Percentiles rank a stretch among this genome's conserved stretches.
These are phyloP conservation scores for Acanthamoeba lugdunensis DNA, from an alignment of 208 protist species.

Conservation along the genomic window DNA sequence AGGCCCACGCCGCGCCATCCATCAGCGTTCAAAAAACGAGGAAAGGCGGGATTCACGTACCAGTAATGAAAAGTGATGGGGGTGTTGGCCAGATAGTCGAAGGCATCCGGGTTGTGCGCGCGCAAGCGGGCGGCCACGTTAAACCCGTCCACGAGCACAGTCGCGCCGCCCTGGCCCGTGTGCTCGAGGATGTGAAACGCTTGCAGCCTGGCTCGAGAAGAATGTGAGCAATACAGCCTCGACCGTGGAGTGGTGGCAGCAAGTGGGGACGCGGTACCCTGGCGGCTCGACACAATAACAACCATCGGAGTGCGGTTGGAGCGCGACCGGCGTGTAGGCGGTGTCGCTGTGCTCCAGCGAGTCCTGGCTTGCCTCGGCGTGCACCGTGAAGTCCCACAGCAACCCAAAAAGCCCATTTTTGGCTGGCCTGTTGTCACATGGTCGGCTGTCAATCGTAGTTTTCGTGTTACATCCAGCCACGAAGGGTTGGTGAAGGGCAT, in stretches of 20 bases:
- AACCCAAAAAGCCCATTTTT: conserved; percentile 57
- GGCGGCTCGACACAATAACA: conserved; percentile 70
- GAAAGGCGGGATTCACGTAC: neutral
- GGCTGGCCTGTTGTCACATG: neutral
- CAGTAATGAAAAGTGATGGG: conserved; percentile 37
- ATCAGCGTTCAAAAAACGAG: no score
- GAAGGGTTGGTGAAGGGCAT: no score
- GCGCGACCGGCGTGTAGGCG: conserved; percentile 56
- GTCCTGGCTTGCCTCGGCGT: conserved; percentile 7
- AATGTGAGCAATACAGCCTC: neutral
- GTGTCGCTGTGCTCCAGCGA: conserved; percentile 56
- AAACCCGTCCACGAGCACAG: conserved; percentile 58
- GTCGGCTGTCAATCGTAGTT: no score
- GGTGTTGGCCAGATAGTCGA: conserved; percentile 33
- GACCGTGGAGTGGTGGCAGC: no score
- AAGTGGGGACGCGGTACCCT: neutral
- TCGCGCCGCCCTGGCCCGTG: conserved; percentile 19
- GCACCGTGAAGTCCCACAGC: conserved; percentile 63
- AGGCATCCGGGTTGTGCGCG: neutral
- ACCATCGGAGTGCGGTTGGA: conserved; percentile 31
- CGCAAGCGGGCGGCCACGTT: conserved; percentile 20
- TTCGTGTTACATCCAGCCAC: no score
- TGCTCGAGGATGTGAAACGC: conserved; percentile 67
- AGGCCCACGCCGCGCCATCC: no score
- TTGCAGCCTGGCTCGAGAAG: neutral